phyloP scores from a whole-genome alignment of 805 yeast genomes.

The Pichia manshurica region DNA sequence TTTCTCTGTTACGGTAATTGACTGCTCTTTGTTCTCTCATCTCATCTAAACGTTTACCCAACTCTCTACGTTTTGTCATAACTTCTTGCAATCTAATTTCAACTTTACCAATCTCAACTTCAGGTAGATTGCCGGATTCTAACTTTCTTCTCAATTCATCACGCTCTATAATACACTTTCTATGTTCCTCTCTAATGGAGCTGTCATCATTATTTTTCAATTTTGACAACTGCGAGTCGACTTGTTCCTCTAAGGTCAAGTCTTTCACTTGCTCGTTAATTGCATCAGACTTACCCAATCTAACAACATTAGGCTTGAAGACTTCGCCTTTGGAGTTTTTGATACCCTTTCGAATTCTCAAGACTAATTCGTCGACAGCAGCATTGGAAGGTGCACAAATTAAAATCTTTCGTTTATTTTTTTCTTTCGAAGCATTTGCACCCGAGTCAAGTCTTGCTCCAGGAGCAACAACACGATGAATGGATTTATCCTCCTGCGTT shows the following conservation, averaged over 20 bases:
- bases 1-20: slow-evolving; percentile 67
- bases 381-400: slow-evolving; percentile 99
- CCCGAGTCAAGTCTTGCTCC: slow-evolving; percentile 6
- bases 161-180: slow-evolving; percentile 50
- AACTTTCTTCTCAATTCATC: slow-evolving; percentile 44
- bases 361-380: slow-evolving; percentile 91
- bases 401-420: slow-evolving; percentile 51
- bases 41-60: slow-evolving; percentile 70
- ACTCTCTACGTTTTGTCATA: slow-evolving; percentile 55
- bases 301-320: slow-evolving; percentile 63
- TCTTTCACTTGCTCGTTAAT: slow-evolving; percentile 78
- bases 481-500: slow-evolving; percentile 27
- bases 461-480: slow-evolving; percentile 13
- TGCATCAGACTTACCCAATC: slow-evolving; percentile 87
- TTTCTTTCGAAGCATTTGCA: slow-evolving; percentile 14
- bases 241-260: slow-evolving; percentile 78
- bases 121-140: slow-evolving; percentile 22
- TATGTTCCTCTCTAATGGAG: slow-evolving; percentile 45
- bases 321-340: slow-evolving; percentile 45
- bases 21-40: slow-evolving; percentile 69
- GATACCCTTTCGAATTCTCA: slow-evolving; percentile 75
- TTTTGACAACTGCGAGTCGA: slow-evolving; percentile 50
- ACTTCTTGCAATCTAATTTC: slow-evolving; percentile 50
- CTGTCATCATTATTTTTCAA: slow-evolving; percentile 35
- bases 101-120: slow-evolving; percentile 42